Base-by-base conservation (phyloP, 2,329 filamentous ascomycete species). In the Monosporascus ibericus region DNA sequence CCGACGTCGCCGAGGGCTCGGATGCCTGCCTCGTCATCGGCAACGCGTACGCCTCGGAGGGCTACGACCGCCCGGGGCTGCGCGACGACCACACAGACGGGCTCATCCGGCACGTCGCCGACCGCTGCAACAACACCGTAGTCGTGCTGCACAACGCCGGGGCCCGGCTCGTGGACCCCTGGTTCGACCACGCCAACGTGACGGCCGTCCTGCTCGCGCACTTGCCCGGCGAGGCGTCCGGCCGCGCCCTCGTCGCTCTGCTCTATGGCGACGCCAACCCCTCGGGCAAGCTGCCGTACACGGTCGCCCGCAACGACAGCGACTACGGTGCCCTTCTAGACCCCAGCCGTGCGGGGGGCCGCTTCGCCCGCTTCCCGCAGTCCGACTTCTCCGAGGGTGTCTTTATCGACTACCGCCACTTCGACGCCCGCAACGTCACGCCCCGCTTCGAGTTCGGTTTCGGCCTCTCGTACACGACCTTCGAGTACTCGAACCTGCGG, bases 41-140 rank as follows among this genome's bases (percentile, higher is more conserved):
- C 58, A 87, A 87, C 62, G 79, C 76, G 7, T 88, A 86, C 67
- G 82, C 86, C 1, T 84, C 86, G 1, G 90, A 95, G 68, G 87
- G 86, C 1, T 86, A 78, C 57, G 78, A 89, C 53, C 76, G 82
- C 47, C 72, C 80, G 0, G 76, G 75, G 7, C 72, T 89, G 40
- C 76, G 77, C 30, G 88, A 92, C 63, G 85, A 86, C 54, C 82
- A 81, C 49, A 84, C 80, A 1, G 83, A 87, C 56, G 68, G 66
- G 0, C 68, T 87, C 0, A 75, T 87, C 44, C 68, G 68, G 1
- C 75, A 78, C 46, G 81, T 87, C 1, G 84, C 85, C 0, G 68
- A 72, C 7, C 71, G 73, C 22, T 87, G 83, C 66, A 74, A 72
- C 56, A 85, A 82, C 55, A 86, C 84, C 1, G 73, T 87, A 18